Conservation (phyloP, 768 basidiomycete genomes). For the Xerocomus brunneocitrinus region DNA sequence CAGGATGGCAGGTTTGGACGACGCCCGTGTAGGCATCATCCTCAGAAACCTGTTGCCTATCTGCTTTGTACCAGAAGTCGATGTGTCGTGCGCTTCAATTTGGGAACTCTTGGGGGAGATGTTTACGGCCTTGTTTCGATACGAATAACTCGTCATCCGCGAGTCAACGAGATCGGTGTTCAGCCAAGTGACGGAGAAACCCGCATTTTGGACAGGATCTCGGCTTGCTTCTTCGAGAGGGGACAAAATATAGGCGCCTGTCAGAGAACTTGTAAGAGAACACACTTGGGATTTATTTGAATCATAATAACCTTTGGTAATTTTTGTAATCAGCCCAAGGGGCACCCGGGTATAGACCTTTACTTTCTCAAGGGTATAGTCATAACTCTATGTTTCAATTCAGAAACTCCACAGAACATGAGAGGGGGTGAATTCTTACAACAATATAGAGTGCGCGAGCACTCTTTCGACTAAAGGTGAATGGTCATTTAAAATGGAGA, state of each 20-base stretch:
- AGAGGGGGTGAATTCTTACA: conserved; percentile 41
- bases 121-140: conserved; percentile 59
- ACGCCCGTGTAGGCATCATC: conserved; percentile 19
- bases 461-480: conserved; percentile 23
- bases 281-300: neutral
- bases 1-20: conserved; percentile 31
- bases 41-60: conserved; percentile 22
- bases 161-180: conserved; percentile 62
- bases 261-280: neutral
- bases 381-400: conserved; percentile 63
- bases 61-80: conserved; percentile 1
- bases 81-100: neutral
- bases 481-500: neutral
- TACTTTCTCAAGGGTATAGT: conserved; percentile 90
- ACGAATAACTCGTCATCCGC: conserved; percentile 78
- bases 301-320: conserved; percentile 63
- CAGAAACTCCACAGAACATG: neutral
- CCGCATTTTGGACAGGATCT: conserved; percentile 83
- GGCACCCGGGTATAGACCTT: conserved; percentile 87
- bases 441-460: conserved; percentile 67
- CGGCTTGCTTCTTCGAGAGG: conserved; percentile 90
- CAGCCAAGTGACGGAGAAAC: conserved; percentile 80
- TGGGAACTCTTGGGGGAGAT: neutral
- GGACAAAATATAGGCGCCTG: conserved; percentile 94
- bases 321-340: conserved; percentile 67